Evolutionary conservation across 2,329 filamentous ascomycete species (phyloP), one percentile per base, ranked within the genome.

Genomic region (Emericellopsis atlantica): DNA sequence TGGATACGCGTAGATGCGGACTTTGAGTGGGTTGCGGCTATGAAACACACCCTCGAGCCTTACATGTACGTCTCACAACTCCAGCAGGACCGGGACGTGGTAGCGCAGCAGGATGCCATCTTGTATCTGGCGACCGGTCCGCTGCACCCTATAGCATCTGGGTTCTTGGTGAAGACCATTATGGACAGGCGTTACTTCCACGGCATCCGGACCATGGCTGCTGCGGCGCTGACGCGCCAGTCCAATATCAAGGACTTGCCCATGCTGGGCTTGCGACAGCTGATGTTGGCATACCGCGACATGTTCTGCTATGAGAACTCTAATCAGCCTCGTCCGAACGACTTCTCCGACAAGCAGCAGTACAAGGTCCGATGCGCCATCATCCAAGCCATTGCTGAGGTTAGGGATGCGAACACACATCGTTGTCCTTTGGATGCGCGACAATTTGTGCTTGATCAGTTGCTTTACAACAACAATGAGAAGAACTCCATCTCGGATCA

Each of bases 51-150:
- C 47, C 87, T 95, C 72, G 87, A 87, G 36, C 78, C 86, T 5
- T 96, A 96, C 68, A 98, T 98, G 93, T 95, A 92, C 57, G 79
- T 95, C 44, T 95, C 92, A 18, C 92, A 98, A 59, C 69, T 98
- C 46, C 92, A 98, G 58, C 92, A 98, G 60, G 92, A 98, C 60
- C 76, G 90, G 51, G 93, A 98, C 57, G 86, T 98, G 44, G 86
- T 95, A 47, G 93, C 93, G n/a, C 78, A 82, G 49, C 75, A 80
- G 51, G 76, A 82, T 51, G 76, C 86, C 5, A 77, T 94, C 64
- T 71, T 92, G 52, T 87, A 82, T 54, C 74, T 94, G 49, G 70
- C 75, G 33, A 60, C 60, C 57, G 72, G 56, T 62, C 80, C 77
- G 37, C 74, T 84, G 18, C 84, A 90, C 58, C 79, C 81, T 6